Conservation (phyloP, 2,329 filamentous ascomycete genomes). For the Xylaria sp. region DNA sequence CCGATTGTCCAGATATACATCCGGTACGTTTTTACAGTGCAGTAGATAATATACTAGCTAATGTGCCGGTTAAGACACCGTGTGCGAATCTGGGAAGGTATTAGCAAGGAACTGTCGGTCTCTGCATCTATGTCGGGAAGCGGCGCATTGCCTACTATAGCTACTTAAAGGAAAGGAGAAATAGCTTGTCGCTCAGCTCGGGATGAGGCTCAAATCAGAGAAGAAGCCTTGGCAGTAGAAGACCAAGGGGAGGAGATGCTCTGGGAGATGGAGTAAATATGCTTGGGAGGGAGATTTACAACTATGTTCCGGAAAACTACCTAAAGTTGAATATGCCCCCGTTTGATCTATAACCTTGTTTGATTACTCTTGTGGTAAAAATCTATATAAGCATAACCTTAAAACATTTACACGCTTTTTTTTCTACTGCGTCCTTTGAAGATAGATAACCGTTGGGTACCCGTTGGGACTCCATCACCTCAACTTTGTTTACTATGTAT, state of each 20-base stretch:
- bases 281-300: background rate
- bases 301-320: background rate
- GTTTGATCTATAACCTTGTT: background rate
- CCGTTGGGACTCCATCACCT: too few species aligned
- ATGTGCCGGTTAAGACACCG: background rate
- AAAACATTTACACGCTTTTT: too few species aligned
- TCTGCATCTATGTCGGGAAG: background rate
- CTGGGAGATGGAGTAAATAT: background rate
- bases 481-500: too few species aligned
- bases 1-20: conserved; percentile 11
- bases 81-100: background rate
- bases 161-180: background rate
- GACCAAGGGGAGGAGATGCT: background rate
- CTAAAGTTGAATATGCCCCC: background rate
- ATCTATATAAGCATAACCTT: too few species aligned
- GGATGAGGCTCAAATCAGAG: background rate
- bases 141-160: background rate
- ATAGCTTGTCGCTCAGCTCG: background rate
- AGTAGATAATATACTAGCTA: too few species aligned
- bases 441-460: too few species aligned
- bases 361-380: too few species aligned
- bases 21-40: too few species aligned
- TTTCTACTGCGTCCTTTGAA: too few species aligned
- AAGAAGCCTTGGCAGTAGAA: background rate
- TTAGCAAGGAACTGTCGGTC: background rate